phyloP scores from a whole-genome alignment of 129 eudicot species.

The Silybum marianum region DNA sequence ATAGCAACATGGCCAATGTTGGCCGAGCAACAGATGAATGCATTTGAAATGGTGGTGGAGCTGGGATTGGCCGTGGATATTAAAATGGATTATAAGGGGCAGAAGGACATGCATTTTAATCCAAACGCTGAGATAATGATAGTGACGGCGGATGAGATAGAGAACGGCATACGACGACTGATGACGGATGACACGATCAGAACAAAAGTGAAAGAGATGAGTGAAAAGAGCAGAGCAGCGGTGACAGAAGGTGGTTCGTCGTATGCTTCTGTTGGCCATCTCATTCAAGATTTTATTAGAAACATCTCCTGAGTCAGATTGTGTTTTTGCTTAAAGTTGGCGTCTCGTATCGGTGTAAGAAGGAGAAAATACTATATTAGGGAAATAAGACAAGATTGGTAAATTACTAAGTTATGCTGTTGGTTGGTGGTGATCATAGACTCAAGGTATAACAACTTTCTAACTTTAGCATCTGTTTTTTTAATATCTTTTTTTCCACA shows the following conservation, averaged over 20 bases:
- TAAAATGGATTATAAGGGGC: constrained; percentile 36
- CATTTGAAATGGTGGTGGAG: constrained; percentile 49
- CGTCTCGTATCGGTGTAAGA: too few relatives aligned
- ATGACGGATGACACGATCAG: constrained; percentile 32
- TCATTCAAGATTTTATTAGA: constrained; percentile 23
- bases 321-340: not conserved
- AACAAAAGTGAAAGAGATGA: constrained; percentile 35
- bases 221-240: constrained; percentile 37
- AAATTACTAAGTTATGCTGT: too few relatives aligned
- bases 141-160: constrained; percentile 33
- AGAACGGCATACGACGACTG: constrained; percentile 35
- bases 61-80: constrained; percentile 51
- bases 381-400: too few relatives aligned
- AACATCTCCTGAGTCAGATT: not conserved
- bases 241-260: constrained; percentile 59
- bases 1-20: constrained; percentile 42
- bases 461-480: not conserved
- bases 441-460: constrained; percentile 52
- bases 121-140: not conserved
- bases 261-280: constrained; percentile 8
- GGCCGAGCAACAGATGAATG: constrained; percentile 53
- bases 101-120: not conserved
- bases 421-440: constrained; percentile 80
- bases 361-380: too few relatives aligned
- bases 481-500: not conserved